These are phyloP conservation scores for Aureoboletus auriporus DNA, from an alignment of 768 basidiomycete species.

Conservation along the genomic window DNA sequence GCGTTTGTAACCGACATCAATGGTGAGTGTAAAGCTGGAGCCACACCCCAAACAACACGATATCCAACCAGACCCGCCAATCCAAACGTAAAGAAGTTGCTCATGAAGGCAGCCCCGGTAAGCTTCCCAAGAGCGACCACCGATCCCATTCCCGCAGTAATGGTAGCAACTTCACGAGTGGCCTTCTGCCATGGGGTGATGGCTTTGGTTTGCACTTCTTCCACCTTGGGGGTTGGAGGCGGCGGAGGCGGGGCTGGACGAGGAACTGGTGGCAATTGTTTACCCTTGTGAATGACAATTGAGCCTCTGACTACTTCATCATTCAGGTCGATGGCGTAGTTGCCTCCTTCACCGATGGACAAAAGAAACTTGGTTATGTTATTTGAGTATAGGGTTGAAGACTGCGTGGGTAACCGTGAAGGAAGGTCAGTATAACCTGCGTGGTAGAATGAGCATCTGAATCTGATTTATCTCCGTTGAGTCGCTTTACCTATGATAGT, in stretches of 20 bases:
- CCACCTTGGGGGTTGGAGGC: conserved; percentile 46
- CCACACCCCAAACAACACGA: conserved; percentile 86
- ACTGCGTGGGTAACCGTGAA: conserved; percentile 86
- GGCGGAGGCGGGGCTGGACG: conserved; percentile 65
- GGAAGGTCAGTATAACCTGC: conserved; percentile 81
- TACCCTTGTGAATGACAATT: conserved; percentile 67
- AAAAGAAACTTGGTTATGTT: conserved; percentile 88
- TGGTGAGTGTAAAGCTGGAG: conserved; percentile 84
- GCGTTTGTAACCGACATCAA: conserved; percentile 91
- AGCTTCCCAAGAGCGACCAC: conserved; percentile 71
- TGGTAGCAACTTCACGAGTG: conserved; percentile 64
- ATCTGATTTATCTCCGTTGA: neutral
- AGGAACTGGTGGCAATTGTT: conserved; percentile 61
- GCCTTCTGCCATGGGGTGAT: conserved; percentile 87
- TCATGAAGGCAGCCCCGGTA: conserved; percentile 82
- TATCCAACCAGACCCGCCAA: conserved; percentile 84
- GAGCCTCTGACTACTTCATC: conserved; percentile 87
- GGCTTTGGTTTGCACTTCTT: conserved; percentile 44
- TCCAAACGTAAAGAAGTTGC: conserved; percentile 85
- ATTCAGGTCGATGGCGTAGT: conserved; percentile 63
- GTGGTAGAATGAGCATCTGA: conserved; percentile 1
- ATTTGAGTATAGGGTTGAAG: conserved; percentile 86
- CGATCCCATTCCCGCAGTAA: conserved; percentile 76
- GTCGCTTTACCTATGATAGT: conserved; percentile 63
- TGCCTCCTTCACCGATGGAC: conserved; percentile 64